A percentile compares a stretch with the other conserved stretches of the same genome.
Evolutionary conservation across 2,329 filamentous ascomycete genomes (phyloP).

Genomic region (Corinectria fuckeliana): DNA sequence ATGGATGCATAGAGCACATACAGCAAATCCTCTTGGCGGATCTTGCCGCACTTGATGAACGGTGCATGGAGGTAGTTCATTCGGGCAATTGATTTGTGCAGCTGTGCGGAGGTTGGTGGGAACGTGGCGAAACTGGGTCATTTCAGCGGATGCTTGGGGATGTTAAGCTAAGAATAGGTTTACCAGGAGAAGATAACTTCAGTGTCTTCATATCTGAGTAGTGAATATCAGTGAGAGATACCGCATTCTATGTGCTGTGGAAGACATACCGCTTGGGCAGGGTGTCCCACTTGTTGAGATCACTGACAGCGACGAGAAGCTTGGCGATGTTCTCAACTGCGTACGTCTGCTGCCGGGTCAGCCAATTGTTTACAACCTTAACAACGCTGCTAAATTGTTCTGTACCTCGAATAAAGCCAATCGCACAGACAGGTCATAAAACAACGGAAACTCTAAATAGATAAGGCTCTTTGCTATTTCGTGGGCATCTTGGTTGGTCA

Average conservation of each 20-base stretch:
- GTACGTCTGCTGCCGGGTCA: slow-evolving; percentile 45
- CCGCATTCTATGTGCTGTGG: neutral
- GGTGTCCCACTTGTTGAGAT: slow-evolving; percentile 41
- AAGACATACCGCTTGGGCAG: slow-evolving; percentile 46
- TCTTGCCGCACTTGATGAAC: slow-evolving; percentile 46
- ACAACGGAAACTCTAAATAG: slow-evolving; percentile 46
- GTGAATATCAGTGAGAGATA: neutral
- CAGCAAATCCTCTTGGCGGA: slow-evolving; percentile 47
- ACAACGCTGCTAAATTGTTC: too few species aligned
- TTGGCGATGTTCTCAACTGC: slow-evolving; percentile 46
- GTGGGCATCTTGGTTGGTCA: slow-evolving; percentile 54
- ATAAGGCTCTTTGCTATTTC: slow-evolving; percentile 47
- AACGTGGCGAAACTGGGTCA: slow-evolving; percentile 40
- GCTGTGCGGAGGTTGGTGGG: slow-evolving; percentile 36
- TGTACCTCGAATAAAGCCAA: slow-evolving; percentile 50
- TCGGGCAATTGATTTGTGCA: slow-evolving; percentile 46
- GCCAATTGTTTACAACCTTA: neutral
- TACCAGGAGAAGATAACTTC: slow-evolving; percentile 46
- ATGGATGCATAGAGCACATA: slow-evolving; percentile 64
- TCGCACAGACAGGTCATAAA: slow-evolving; percentile 47
- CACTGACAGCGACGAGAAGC: slow-evolving; percentile 45
- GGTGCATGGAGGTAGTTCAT: slow-evolving; percentile 50
- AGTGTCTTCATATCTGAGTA: slow-evolving; percentile 50
- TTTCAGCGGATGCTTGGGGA: neutral
- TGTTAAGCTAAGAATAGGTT: neutral